Base-by-base conservation (phyloP, 139 green algal species). In the Micractinium conductrix region DNA sequence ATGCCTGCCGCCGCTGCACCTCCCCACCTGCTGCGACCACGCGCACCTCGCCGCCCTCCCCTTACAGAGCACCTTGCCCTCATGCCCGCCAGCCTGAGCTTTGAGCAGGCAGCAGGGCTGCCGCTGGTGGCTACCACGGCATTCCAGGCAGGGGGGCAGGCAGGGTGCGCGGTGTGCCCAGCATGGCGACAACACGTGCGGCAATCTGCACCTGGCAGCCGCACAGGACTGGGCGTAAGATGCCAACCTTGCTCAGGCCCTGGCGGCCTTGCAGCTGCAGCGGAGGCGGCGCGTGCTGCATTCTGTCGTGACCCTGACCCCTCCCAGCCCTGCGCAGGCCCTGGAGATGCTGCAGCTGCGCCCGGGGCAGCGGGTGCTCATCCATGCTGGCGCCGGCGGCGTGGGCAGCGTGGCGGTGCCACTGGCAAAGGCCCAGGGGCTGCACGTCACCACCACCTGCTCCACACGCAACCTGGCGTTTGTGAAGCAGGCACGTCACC, bases 331-430 rank as follows among this genome's bases (percentile, higher is more conserved):
- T 62, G 16, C 3, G 45, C 74, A 82, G 76, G 76, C 55, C 6
- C 62, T 83, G 62, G 78, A 83, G 2, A 12, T 37, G 30, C 60
- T 62, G 1, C 16, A 16, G 1, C 7, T 83, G n/a, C 43, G 63
- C 42, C n/a, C 40, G 42, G 60, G 78, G 38, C 33, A 79, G 45
- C 83, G 85, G 0, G 85, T 92, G 83, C 58, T 92, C 74, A 79
- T 93, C 43, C 85, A 89, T 38, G 89, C 80, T 0, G 89, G 86
- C 33, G 65, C 86, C 2, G 89, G 89, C 14, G 89, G 89, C 48
- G 84, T 93, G 14, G 89, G 89, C 28, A 83, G 73, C 83, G 69
- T 89, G 33, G 83, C 83, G 14, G 65, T 92, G 69, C 88, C 90
- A 87, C 71, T 88, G 62, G 79, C 70, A 14, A 85, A 78, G 70